phyloP scores from a whole-genome alignment of 1,284 basidiomycete genomes.

The Nidula niveotomentosa region DNA sequence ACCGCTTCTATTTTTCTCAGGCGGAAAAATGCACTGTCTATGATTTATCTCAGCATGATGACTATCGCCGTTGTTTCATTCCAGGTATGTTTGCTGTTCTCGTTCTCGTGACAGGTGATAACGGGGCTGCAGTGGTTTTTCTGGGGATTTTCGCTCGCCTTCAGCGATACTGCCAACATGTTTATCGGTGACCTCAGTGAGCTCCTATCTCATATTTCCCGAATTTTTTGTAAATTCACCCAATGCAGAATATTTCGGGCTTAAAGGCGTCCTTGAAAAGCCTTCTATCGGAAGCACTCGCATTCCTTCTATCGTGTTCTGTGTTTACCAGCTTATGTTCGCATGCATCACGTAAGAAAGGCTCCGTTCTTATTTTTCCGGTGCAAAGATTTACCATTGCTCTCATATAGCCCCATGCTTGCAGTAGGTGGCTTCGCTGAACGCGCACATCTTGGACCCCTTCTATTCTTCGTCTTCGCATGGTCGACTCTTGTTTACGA shows the following conservation, averaged over 20 bases:
- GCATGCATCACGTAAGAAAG: conserved; percentile 70
- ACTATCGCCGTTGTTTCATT: conserved; percentile 76
- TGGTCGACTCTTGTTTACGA: conserved; percentile 96
- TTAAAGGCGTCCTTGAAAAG: conserved; percentile 76
- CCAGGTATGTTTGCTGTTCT: conserved; percentile 40
- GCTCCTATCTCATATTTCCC: conserved; percentile 42
- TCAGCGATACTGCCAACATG: conserved; percentile 57
- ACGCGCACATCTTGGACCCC: conserved; percentile 83
- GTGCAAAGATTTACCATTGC: not conserved
- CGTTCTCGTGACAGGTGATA: not conserved
- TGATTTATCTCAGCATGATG: conserved; percentile 87
- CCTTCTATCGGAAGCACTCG: conserved; percentile 72
- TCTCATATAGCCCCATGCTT: conserved; percentile 61
- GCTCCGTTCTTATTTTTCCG: conserved; percentile 1
- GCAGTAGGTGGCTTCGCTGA: conserved; percentile 92
- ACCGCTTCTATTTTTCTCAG: conserved; percentile 25
- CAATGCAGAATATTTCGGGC: conserved; percentile 70
- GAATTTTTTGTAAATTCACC: conserved; percentile 9
- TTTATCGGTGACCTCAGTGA: conserved; percentile 66
- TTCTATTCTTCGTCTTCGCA: conserved; percentile 85
- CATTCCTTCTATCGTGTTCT: conserved; percentile 85
- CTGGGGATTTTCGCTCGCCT: conserved; percentile 73
- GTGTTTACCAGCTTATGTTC: conserved; percentile 90
- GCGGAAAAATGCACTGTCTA: conserved; percentile 89
- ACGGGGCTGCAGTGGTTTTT: conserved; percentile 21